These are phyloP conservation scores for Babesia bigemina DNA, from an alignment of 169 alveolate species.

Conservation along the genomic window DNA sequence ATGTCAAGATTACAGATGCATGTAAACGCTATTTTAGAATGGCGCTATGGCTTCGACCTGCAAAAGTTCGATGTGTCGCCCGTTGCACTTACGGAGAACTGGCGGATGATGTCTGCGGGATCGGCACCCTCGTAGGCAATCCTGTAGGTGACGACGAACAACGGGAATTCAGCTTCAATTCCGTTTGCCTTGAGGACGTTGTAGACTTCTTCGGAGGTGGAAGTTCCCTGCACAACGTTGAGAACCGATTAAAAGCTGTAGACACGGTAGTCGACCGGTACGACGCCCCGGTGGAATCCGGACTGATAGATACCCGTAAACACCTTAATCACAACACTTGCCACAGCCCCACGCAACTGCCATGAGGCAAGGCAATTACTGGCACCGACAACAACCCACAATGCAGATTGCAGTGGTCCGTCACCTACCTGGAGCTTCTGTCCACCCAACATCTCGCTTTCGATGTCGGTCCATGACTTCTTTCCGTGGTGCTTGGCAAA, in stretches of 20 bases:
- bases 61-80: background rate
- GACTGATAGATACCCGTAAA: too few relatives aligned
- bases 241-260: too few relatives aligned
- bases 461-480: constrained; percentile 87
- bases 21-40: background rate
- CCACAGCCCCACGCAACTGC: too few relatives aligned
- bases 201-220: constrained; percentile 58
- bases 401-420: too few relatives aligned
- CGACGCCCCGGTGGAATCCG: too few relatives aligned
- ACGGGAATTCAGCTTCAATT: constrained; percentile 45
- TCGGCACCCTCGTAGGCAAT: constrained; percentile 45
- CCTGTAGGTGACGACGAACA: constrained; percentile 58
- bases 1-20: too few relatives aligned
- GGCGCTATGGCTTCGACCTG: constrained; percentile 8
- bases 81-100: constrained; percentile 28
- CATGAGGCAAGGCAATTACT: too few relatives aligned
- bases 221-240: constrained; percentile 32
- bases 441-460: constrained; percentile 85
- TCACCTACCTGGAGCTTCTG: constrained; percentile 85
- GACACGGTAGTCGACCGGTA: background rate
- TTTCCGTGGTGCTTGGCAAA: constrained; percentile 83
- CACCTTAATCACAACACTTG: background rate
- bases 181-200: constrained; percentile 41
- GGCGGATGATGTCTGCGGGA: constrained; percentile 49
- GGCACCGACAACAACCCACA: too few relatives aligned